Percentiles rank a stretch among this genome's conserved stretches.
phyloP scores from a whole-genome alignment of 1,284 basidiomycete species.

The Papiliotrema laurentii region DNA sequence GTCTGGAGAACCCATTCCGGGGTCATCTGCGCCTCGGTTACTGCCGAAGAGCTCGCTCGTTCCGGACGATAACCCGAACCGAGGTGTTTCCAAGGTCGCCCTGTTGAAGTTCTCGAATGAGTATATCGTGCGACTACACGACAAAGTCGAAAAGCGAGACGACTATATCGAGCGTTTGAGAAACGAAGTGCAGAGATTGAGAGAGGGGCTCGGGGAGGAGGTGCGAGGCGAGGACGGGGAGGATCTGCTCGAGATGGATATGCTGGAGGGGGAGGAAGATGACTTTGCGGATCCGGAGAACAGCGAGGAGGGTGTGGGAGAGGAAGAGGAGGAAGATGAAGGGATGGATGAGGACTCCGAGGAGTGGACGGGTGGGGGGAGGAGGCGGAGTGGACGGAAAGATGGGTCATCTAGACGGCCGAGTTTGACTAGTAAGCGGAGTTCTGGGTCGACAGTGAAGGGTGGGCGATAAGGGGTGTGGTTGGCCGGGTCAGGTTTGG shows the following conservation, averaged over 20 bases:
- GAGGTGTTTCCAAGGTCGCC: slow-evolving; percentile 92
- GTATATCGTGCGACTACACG: slow-evolving; percentile 71
- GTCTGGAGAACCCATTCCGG: slow-evolving; percentile 64
- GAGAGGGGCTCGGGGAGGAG: slow-evolving; percentile 37
- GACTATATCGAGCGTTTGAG: slow-evolving; percentile 68
- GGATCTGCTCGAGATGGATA: slow-evolving; percentile 38
- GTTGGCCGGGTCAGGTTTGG: too few relatives aligned
- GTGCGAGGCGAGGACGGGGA: slow-evolving; percentile 34
- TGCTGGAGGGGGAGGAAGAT: slow-evolving; percentile 33
- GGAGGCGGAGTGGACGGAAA: neutral
- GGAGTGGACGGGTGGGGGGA: neutral
- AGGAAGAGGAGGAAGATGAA: slow-evolving; percentile 17
- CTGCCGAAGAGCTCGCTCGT: slow-evolving; percentile 66
- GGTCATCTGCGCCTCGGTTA: slow-evolving; percentile 76
- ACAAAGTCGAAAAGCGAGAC: slow-evolving; percentile 75
- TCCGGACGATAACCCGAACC: slow-evolving; percentile 81
- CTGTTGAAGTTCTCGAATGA: slow-evolving; percentile 85
- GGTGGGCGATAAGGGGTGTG: too few relatives aligned
- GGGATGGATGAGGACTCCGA: slow-evolving; percentile 8
- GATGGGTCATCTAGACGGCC: neutral
- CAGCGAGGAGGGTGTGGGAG: slow-evolving; percentile 33
- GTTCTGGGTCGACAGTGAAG: too few relatives aligned
- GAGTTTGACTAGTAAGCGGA: too few relatives aligned
- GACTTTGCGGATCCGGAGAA: slow-evolving; percentile 18
- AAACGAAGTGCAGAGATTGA: slow-evolving; percentile 62